These are phyloP conservation scores for Fusarium bulbicola DNA, from an alignment of 2,329 filamentous ascomycete species.

Conservation along the genomic window DNA sequence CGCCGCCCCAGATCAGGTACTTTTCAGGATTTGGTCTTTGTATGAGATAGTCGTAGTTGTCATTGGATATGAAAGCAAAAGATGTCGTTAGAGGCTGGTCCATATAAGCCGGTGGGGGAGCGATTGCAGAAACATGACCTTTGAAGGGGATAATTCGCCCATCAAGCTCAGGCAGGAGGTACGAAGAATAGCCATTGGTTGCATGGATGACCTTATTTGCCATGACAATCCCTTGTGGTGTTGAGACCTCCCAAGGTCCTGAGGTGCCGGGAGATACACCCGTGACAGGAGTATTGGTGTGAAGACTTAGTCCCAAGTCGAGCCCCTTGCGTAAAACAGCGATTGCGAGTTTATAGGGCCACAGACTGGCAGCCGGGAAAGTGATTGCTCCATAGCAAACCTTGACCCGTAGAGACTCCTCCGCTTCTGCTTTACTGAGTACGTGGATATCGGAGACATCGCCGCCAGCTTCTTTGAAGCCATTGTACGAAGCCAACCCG, in stretches of 20 bases:
- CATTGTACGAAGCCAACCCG: not conserved
- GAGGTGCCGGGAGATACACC: not conserved
- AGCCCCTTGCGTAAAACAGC: not conserved
- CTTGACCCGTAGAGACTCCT: not conserved
- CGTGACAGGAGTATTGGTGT: not conserved
- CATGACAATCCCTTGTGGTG: not conserved
- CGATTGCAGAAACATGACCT: not conserved
- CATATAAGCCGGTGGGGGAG: not conserved
- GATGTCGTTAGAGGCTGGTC: not conserved
- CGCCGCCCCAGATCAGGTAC: not conserved
- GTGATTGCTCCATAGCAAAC: not conserved
- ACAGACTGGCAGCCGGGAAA: not conserved
- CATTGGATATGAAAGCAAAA: not conserved
- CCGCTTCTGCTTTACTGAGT: not conserved
- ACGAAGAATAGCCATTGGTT: not conserved
- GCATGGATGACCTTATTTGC: not conserved
- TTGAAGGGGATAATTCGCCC: not conserved
- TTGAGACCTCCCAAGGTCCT: not conserved
- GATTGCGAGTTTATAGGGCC: not conserved
- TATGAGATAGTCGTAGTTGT: not conserved
- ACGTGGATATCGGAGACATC: not conserved
- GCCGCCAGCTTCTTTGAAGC: not conserved
- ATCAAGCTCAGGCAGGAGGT: not conserved
- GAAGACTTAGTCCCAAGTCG: not conserved
- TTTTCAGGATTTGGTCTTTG: not conserved